Conservation (phyloP, 176 grass and related monocot species). For the Poa annua region DNA sequence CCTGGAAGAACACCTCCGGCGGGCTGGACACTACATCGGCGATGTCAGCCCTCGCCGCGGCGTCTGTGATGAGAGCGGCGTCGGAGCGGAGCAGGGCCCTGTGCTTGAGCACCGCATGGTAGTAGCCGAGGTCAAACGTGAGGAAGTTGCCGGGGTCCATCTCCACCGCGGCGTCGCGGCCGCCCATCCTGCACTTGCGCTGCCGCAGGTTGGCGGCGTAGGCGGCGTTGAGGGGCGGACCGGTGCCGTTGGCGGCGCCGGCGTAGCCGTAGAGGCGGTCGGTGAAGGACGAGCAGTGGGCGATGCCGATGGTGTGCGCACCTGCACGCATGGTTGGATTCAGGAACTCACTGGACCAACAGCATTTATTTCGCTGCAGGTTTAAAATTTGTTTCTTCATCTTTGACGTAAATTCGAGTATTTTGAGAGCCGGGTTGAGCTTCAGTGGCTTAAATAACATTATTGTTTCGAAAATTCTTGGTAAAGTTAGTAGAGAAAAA, state of each 20-base stretch:
- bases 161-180: slow-evolving; percentile 53
- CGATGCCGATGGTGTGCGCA: slow-evolving; percentile 22
- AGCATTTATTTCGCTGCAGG: too few relatives aligned
- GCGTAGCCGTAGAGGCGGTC: slow-evolving; percentile 56
- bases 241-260: slow-evolving; percentile 46
- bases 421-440: neutral
- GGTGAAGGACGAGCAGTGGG: slow-evolving; percentile 43
- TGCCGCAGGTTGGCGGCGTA: slow-evolving; percentile 68
- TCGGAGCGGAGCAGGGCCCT: slow-evolving; percentile 73
- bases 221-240: slow-evolving; percentile 58
- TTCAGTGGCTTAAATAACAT: neutral
- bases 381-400: too few relatives aligned
- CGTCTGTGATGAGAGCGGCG: slow-evolving; percentile 53
- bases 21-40: slow-evolving; percentile 24
- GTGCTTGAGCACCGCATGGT: slow-evolving; percentile 66
- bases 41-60: slow-evolving; percentile 47
- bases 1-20: slow-evolving; percentile 58
- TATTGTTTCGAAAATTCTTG: neutral
- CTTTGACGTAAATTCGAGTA: too few relatives aligned
- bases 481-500: neutral
- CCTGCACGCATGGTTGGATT: neutral
- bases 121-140: slow-evolving; percentile 77
- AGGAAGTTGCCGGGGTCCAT: slow-evolving; percentile 91
- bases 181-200: slow-evolving; percentile 60
- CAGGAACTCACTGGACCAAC: neutral